These are phyloP conservation scores for Agaricus bisporus DNA, from an alignment of 768 basidiomycete species.

Conservation along the genomic window DNA sequence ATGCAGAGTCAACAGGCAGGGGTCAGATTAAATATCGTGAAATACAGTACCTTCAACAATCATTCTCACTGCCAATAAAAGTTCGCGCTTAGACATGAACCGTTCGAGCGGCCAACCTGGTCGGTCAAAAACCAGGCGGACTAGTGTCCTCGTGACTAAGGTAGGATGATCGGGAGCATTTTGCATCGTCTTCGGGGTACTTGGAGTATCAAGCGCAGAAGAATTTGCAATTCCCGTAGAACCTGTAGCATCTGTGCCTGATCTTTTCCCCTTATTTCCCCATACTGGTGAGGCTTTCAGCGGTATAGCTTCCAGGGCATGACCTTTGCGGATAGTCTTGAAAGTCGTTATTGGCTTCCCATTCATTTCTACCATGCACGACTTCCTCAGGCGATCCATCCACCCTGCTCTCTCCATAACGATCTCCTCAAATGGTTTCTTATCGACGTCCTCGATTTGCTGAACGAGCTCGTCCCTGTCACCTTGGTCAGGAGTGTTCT, in stretches of 20 bases:
- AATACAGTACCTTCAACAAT: neutral
- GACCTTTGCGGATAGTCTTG: neutral
- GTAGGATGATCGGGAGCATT: neutral
- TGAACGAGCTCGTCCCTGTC: neutral
- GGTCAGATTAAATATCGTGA: neutral
- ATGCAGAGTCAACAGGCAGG: neutral
- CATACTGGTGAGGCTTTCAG: neutral
- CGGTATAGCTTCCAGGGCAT: neutral
- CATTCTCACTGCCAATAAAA: neutral
- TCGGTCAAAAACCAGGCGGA: neutral
- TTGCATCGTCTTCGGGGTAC: neutral
- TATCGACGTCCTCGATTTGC: neutral
- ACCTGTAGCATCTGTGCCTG: neutral
- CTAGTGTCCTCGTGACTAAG: neutral
- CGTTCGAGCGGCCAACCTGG: neutral
- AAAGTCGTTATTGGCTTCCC: neutral
- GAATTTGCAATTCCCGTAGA: neutral
- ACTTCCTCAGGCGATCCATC: neutral
- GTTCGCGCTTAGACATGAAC: neutral
- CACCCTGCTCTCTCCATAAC: neutral
- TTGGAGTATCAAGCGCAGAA: neutral
- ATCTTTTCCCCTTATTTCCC: neutral
- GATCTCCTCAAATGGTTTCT: neutral
- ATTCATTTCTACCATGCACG: neutral
- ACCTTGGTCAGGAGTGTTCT: too few species aligned